Conservation (phyloP, 768 basidiomycete genomes). For the Ramaria rubella region DNA sequence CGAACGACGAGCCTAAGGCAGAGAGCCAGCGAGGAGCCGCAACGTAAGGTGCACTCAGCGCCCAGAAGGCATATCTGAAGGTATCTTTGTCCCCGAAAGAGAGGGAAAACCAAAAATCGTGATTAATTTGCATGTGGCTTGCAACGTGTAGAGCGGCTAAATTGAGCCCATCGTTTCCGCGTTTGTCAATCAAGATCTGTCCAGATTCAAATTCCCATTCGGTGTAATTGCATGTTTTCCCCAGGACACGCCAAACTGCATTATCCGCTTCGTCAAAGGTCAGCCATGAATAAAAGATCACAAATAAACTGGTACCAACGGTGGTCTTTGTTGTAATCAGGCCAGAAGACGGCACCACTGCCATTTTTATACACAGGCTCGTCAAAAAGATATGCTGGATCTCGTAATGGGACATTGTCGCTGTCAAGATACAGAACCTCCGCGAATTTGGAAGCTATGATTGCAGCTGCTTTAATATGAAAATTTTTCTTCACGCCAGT, state of each 20-base stretch:
- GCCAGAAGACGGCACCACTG: conserved; percentile 32
- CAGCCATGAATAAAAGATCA: not conserved
- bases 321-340: conserved; percentile 36
- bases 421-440: conserved; percentile 35
- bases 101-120: conserved; percentile 34
- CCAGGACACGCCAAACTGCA: conserved; percentile 34
- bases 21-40: conserved; percentile 25
- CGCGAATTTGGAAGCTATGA: conserved; percentile 27
- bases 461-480: conserved; percentile 29
- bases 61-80: conserved; percentile 30
- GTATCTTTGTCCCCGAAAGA: conserved; percentile 24
- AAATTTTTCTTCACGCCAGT: conserved; percentile 26
- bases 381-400: conserved; percentile 32
- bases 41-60: conserved; percentile 26
- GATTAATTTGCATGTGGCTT: conserved; percentile 27
- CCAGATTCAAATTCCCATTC: conserved; percentile 35
- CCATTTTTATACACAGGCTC: conserved; percentile 24
- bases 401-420: conserved; percentile 32
- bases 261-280: conserved; percentile 25
- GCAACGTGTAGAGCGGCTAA: conserved; percentile 32
- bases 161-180: conserved; percentile 32
- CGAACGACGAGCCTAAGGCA: conserved; percentile 6
- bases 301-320: conserved; percentile 9
- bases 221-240: conserved; percentile 25
- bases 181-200: conserved; percentile 36